These are phyloP conservation scores for Curvularia eragrostidis DNA, from an alignment of 2,329 filamentous ascomycete species.

Conservation along the genomic window DNA sequence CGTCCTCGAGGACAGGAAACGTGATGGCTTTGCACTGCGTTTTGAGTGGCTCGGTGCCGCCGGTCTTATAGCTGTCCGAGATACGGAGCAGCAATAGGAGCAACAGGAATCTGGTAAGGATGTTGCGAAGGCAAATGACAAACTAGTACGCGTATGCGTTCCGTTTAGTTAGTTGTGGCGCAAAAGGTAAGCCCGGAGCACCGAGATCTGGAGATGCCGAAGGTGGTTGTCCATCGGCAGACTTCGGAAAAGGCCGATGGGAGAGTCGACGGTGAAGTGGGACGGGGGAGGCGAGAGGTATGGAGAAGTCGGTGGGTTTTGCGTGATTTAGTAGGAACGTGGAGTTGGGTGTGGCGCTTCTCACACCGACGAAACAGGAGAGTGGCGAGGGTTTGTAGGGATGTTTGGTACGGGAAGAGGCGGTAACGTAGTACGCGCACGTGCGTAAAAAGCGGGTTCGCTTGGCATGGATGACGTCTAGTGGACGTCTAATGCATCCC, in stretches of 20 bases:
- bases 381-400: constrained; percentile 12
- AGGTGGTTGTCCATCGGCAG: constrained; percentile 18
- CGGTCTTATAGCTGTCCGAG: constrained; percentile 1
- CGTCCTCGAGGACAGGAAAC: constrained; percentile 5
- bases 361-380: constrained; percentile 40
- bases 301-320: constrained; percentile 12
- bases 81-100: constrained; percentile 12
- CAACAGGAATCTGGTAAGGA: constrained; percentile 9
- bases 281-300: constrained; percentile 10
- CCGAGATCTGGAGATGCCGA: constrained; percentile 23
- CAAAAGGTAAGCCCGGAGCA: constrained; percentile 6
- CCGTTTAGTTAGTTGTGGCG: constrained; percentile 5
- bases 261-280: constrained; percentile 13
- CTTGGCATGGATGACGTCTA: constrained; percentile 31
- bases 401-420: constrained; percentile 30
- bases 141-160: constrained; percentile 2
- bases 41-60: constrained; percentile 9
- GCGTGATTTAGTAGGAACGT: constrained; percentile 8
- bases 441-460: constrained; percentile 14
- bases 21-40: constrained; percentile 11
- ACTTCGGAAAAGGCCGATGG: constrained; percentile 17
- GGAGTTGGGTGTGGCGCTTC: constrained; percentile 27
- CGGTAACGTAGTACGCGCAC: constrained; percentile 32
- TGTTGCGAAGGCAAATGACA: constrained; percentile 6
- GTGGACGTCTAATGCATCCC: constrained; percentile 12